phyloP scores from a whole-genome alignment of 129 eudicot species.

The Helianthus tuberosus region DNA sequence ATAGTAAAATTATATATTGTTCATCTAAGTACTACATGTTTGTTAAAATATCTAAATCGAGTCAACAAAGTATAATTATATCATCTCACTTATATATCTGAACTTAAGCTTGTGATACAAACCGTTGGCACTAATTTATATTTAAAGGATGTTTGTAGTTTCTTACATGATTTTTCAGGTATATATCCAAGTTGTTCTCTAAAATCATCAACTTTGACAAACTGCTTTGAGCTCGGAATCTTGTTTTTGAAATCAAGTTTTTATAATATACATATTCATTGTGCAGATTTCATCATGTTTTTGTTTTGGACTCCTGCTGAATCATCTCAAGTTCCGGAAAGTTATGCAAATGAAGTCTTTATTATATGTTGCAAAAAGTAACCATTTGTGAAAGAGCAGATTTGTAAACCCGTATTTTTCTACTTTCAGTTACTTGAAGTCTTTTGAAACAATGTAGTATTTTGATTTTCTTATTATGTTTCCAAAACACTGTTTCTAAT shows the following conservation, averaged over 20 bases:
- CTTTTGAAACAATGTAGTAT: conserved; percentile 62
- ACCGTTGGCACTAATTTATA: neutral
- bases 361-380: conserved; percentile 67
- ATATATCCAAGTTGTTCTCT: neutral
- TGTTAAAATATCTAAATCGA: too few species aligned
- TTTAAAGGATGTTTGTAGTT: conserved; percentile 6
- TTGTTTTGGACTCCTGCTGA: conserved; percentile 91
- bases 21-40: neutral
- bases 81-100: neutral
- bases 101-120: neutral
- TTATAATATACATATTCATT: conserved; percentile 57
- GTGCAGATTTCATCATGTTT: conserved; percentile 98
- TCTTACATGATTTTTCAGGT: neutral
- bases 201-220: conserved; percentile 24
- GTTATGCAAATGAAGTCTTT: conserved; percentile 79
- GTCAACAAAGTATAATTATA: neutral
- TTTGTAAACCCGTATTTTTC: conserved; percentile 62
- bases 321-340: conserved; percentile 81
- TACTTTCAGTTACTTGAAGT: conserved; percentile 45
- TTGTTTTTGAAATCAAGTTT: conserved; percentile 46
- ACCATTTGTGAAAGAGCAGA: conserved; percentile 65
- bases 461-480: conserved; percentile 30
- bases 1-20: neutral
- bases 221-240: conserved; percentile 37
- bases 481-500: conserved; percentile 22